phyloP scores from a whole-genome alignment of 2,329 filamentous ascomycete species.

The Stromatinia cepivora region DNA sequence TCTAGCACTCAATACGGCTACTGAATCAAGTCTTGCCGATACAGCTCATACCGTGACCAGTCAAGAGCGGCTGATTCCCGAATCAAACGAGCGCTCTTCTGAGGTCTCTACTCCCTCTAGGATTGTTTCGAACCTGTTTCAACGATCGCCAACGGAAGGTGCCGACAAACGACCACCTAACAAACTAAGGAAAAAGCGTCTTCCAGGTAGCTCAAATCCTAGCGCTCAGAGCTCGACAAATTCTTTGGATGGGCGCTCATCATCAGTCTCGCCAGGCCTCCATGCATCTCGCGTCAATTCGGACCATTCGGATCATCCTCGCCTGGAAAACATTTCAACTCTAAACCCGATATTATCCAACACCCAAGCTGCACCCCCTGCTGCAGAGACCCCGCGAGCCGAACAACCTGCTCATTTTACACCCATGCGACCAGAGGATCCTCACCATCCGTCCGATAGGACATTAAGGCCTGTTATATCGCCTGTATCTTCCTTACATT shows the following conservation, averaged over 20 bases:
- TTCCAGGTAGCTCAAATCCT: conserved; percentile 73
- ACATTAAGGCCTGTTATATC: conserved; percentile 67
- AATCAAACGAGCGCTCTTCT: conserved; percentile 28
- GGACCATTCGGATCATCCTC: conserved; percentile 36
- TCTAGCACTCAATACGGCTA: conserved; percentile 28
- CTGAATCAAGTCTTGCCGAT: conserved; percentile 32
- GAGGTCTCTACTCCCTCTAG: conserved; percentile 59
- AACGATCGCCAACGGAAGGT: conserved; percentile 64
- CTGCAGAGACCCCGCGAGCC: conserved; percentile 33
- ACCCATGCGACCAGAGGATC: conserved; percentile 30
- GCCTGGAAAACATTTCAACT: conserved; percentile 35
- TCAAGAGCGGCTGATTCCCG: conserved; percentile 50
- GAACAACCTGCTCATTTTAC: conserved; percentile 30
- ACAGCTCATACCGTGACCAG: conserved; percentile 43
- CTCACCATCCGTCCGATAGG: conserved; percentile 33
- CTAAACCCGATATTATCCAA: conserved; percentile 29
- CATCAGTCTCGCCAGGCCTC: conserved; percentile 37
- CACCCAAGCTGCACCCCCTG: conserved; percentile 34
- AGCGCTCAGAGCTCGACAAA: conserved; percentile 89
- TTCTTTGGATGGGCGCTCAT: conserved; percentile 58
- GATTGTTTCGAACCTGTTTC: conserved; percentile 68
- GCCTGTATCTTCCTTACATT: conserved; percentile 70
- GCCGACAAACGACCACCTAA: conserved; percentile 73
- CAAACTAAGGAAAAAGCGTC: conserved; percentile 82
- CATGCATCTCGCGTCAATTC: conserved; percentile 40